Evolutionary conservation across 768 basidiomycete species (phyloP), one percentile per base, ranked within the genome.

Genomic region (Clathrus columnatus): DNA sequence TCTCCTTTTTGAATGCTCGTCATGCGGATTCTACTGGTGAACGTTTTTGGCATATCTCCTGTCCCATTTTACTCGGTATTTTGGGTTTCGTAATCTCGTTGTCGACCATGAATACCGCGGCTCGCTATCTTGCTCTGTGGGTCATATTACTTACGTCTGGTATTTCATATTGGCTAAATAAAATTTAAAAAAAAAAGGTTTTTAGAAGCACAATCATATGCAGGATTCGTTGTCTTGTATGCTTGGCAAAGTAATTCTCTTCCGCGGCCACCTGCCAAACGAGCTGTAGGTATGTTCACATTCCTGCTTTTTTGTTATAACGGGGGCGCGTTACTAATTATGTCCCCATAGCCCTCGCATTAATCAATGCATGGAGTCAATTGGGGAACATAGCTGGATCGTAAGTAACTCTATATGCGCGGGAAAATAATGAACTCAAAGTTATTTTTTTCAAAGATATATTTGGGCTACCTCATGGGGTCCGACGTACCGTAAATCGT

Each of bases 381-480:
- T 67, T 75, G 41, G 75, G 74, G 8, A 76, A 76, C 63, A 65
- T 76, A 41, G 66, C 72, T 21, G 74, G 75, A 28, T 68, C 71
- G 7, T 74, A 71, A 63, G 67, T 36, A 23, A 21, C 29, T 18
- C 36, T 26, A 2, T 24, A 10, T 5, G 20, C 24, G 14, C 16
- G 14, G 17, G 41, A 26, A 17, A 18, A 17, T 7, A 14, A 46
- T 43, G 1, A 27, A 17, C 18, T 7, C 11, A 14, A 18, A 48
- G 17, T 29, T 20, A 47, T 26, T 45, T 5, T 24, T 30, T 50
- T 17, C 21, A 46, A 46, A 57, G 57, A 17, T 60, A 64, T 44
- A 51, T 58, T 18, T 64, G 60, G 58, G 61, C 56, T 14, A 48
- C 28, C 8, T 51, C 46, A n/a, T 65, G 61, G 60, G 64, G 64